Evolutionary conservation across 75 land plant species (phyloP).

Genomic region (Gnetum montanum): DNA sequence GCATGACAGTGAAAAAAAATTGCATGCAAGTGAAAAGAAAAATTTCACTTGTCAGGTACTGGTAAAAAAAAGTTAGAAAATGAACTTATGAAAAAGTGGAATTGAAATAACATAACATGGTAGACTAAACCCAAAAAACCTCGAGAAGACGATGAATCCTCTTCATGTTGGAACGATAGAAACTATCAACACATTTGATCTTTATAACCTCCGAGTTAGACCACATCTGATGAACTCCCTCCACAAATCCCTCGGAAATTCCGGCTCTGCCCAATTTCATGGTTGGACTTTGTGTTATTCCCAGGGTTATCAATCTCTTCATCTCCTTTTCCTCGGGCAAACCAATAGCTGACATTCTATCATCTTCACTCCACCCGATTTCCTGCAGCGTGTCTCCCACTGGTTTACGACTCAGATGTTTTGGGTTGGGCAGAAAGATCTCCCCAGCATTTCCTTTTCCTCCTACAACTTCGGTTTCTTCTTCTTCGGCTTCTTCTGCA

Average conservation of each 20-base stretch:
- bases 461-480: neutral
- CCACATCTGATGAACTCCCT: conserved; percentile 76
- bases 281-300: conserved; percentile 28
- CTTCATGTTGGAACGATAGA: conserved; percentile 58
- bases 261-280: conserved; percentile 74
- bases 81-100: too few species aligned
- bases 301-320: conserved; percentile 38
- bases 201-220: conserved; percentile 58
- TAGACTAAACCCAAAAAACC: too few species aligned
- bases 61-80: too few species aligned
- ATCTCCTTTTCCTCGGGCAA: conserved; percentile 63
- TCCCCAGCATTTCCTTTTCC: neutral
- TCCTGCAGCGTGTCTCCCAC: conserved; percentile 2
- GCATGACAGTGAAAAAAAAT: too few species aligned
- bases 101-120: too few species aligned
- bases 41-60: too few species aligned
- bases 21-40: too few species aligned
- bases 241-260: conserved; percentile 59
- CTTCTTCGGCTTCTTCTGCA: neutral
- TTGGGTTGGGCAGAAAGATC: conserved; percentile 3
- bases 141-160: conserved; percentile 63
- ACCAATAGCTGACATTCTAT: conserved; percentile 4
- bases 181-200: conserved; percentile 57
- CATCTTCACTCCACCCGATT: neutral
- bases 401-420: neutral